These are phyloP conservation scores for Aspergillus hortae DNA, from an alignment of 2,329 filamentous ascomycete species.

Conservation along the genomic window DNA sequence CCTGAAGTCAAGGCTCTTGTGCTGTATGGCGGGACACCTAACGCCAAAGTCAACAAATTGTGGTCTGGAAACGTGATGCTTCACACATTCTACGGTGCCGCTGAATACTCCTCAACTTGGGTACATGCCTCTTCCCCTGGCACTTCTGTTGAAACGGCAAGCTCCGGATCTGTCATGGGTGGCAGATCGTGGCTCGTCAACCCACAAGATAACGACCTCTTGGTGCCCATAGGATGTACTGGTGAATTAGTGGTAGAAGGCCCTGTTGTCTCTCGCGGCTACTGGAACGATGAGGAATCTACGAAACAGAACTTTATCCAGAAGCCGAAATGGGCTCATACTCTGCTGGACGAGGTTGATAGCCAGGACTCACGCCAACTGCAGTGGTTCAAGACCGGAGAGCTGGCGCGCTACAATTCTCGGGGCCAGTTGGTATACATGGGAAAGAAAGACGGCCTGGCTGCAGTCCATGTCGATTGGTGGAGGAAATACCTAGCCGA, in stretches of 20 bases:
- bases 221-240: slow-evolving; percentile 34
- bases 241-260: slow-evolving; percentile 25
- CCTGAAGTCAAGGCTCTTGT: slow-evolving; percentile 22
- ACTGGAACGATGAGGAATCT: slow-evolving; percentile 53
- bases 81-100: slow-evolving; percentile 22
- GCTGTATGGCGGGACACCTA: slow-evolving; percentile 18
- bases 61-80: slow-evolving; percentile 16
- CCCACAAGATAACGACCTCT: slow-evolving; percentile 18
- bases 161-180: slow-evolving; percentile 23
- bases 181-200: slow-evolving; percentile 34
- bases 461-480: slow-evolving; percentile 34
- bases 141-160: not conserved
- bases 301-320: slow-evolving; percentile 52
- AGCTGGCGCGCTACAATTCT: slow-evolving; percentile 36
- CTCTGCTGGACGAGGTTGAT: slow-evolving; percentile 19
- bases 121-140: slow-evolving; percentile 12
- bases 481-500: slow-evolving; percentile 46
- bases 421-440: slow-evolving; percentile 33
- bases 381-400: slow-evolving; percentile 35
- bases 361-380: not conserved
- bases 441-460: slow-evolving; percentile 25
- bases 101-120: slow-evolving; percentile 23
- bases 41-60: not conserved
- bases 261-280: slow-evolving; percentile 55
- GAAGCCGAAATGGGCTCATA: slow-evolving; percentile 24